Evolutionary conservation across 2,329 filamentous ascomycete genomes (phyloP).

Genomic region (Pleurostoma richardsiae): DNA sequence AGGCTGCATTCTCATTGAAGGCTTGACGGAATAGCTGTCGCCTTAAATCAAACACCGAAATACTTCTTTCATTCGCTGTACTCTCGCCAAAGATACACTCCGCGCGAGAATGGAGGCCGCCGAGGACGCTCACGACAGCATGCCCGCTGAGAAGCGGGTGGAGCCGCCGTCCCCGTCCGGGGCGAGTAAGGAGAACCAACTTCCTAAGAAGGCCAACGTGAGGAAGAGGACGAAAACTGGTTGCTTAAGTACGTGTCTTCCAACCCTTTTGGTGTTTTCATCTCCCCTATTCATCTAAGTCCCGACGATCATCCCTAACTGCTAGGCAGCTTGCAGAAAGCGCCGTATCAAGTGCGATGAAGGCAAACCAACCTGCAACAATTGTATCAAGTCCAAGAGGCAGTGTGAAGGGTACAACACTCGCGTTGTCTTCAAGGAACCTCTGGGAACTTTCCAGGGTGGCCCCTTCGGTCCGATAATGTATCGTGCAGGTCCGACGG

Average conservation of each 20-base stretch:
- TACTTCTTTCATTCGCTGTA: background rate
- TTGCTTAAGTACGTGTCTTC: conserved; percentile 66
- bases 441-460: conserved; percentile 53
- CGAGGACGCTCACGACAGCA: background rate
- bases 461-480: conserved; percentile 37
- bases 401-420: conserved; percentile 81
- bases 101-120: no score
- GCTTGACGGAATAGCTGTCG: background rate
- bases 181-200: conserved; percentile 33
- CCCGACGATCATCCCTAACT: conserved; percentile 1
- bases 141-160: conserved; percentile 15
- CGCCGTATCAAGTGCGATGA: conserved; percentile 97
- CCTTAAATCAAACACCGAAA: background rate
- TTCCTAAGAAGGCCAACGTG: conserved; percentile 39
- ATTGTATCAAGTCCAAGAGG: conserved; percentile 82
- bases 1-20: background rate
- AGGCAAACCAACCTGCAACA: conserved; percentile 73
- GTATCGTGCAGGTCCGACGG: conserved; percentile 39
- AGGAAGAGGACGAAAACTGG: conserved; percentile 86
- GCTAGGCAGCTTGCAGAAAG: conserved; percentile 71
- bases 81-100: no score
- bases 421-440: conserved; percentile 74
- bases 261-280: conserved; percentile 3
- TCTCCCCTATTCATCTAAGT: background rate
- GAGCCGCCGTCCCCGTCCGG: conserved; percentile 23